Evolutionary conservation across 2,329 filamentous ascomycete genomes (phyloP), one percentile per base, ranked within the genome.

Genomic region (Penicillium nordicum): DNA sequence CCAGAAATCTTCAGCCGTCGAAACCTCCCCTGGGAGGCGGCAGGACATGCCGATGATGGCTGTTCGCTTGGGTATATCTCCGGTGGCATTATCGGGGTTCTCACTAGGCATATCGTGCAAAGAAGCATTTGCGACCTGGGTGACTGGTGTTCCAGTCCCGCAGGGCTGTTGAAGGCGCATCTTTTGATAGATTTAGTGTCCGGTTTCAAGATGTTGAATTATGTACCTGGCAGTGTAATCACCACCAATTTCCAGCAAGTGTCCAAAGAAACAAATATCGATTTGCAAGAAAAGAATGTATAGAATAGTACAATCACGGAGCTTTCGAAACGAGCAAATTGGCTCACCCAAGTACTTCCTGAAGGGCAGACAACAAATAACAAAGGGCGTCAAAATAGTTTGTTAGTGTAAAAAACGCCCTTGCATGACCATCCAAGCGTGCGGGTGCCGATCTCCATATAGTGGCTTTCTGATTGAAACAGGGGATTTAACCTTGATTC

Each of bases 21-120:
- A 58, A 16, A 67, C 66, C 29, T 65, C 57, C 10, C 66, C 66
- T 18, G 66, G 64, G 4, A 68, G 57, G 30, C 66, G 61, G 50
- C 66, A 69, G 21, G 66, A 57, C 64, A 67, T 65, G 41, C 66
- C 66, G 47, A 69, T 60, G 48, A 69, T 66, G 49, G 66, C 66
- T 46, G 60, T 58, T 6, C 53, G 57, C 52, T 62, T 58, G 5
- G 61, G 58, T 9, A 41, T 47, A 50, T 62, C 49, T 5, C 51
- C 44, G 0, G 36, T 38, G 8, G 36, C 27, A 21, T 54, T 49
- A 12, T 52, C 41, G 21, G 45, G 23, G 21, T 34, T 16, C 0
- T 43, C 34, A 21, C 8, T 30, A 23, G 29, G n/a, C 10, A 32
- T 21, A 30, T 61, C 51, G 6, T 54, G 30, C 40, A 49, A 34